Evolutionary conservation across 441 rosid species (phyloP).

Genomic region (Brassica balearica): DNA sequence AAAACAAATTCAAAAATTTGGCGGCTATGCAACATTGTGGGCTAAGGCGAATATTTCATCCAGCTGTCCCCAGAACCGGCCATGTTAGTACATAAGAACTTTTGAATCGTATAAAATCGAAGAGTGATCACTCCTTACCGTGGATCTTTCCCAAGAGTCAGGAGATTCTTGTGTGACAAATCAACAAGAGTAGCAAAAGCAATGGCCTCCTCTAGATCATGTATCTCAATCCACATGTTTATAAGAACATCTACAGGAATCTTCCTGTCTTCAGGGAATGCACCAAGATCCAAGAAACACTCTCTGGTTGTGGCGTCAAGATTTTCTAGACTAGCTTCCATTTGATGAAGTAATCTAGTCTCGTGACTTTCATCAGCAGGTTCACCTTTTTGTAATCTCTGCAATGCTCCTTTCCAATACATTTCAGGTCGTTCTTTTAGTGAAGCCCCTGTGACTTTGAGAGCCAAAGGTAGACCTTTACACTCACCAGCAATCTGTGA

Average conservation of each 20-base stretch:
- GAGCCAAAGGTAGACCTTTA: conserved; percentile 16
- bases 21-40: too few relatives aligned
- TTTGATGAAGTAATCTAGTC: conserved; percentile 4
- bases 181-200: conserved; percentile 12
- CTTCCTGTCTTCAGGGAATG: conserved; percentile 15
- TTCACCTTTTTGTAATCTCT: neutral
- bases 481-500: conserved; percentile 8
- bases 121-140: neutral
- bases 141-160: conserved; percentile 11
- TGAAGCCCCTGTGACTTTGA: conserved; percentile 8
- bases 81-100: too few relatives aligned
- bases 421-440: neutral
- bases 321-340: conserved; percentile 9
- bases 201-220: conserved; percentile 6
- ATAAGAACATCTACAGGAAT: conserved; percentile 12
- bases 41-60: too few relatives aligned
- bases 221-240: conserved; percentile 10
- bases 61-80: too few relatives aligned
- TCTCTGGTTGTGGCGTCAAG: neutral
- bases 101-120: neutral
- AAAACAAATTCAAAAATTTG: too few relatives aligned
- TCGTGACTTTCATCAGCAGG: conserved; percentile 5
- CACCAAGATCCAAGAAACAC: conserved; percentile 13
- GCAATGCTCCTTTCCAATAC: neutral
- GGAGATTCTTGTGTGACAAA: conserved; percentile 13